phyloP scores from a whole-genome alignment of 192 early-diverging fungal species.

The Dissophora ornata region DNA sequence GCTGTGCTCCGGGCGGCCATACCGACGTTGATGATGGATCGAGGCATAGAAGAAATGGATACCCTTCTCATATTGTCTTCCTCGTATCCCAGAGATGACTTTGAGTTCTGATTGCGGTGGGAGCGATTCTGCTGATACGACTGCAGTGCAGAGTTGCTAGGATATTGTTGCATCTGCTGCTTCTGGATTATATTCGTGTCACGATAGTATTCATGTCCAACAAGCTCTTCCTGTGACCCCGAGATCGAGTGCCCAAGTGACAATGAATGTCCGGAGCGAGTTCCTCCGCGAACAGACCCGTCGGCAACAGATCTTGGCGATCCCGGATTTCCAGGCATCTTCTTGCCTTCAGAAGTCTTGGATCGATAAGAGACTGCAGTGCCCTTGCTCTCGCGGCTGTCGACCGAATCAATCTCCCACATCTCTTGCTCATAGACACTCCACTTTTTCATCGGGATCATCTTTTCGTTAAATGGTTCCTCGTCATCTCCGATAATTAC shows the following conservation, averaged over 20 bases:
- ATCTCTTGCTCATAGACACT: constrained; percentile 86
- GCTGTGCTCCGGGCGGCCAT: constrained; percentile 4
- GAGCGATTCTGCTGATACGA: constrained; percentile 17
- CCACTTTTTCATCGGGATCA: constrained; percentile 90
- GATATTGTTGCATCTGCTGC: constrained; percentile 37
- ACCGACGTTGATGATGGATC: constrained; percentile 6
- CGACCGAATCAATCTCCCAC: constrained; percentile 71
- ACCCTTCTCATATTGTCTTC: constrained; percentile 37
- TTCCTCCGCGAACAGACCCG: constrained; percentile 6
- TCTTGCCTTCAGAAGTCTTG: constrained; percentile 32
- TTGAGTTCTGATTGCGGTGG: constrained; percentile 21
- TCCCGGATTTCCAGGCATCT: neutral
- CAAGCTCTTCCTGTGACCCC: constrained; percentile 35
- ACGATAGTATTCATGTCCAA: constrained; percentile 38
- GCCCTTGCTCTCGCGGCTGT: constrained; percentile 62
- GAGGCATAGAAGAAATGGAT: constrained; percentile 35
- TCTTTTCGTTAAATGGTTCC: constrained; percentile 87
- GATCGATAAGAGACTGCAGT: constrained; percentile 55
- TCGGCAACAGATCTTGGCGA: constrained; percentile 7
- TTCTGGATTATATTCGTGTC: constrained; percentile 42
- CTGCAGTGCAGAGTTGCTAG: constrained; percentile 14
- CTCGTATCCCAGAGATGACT: constrained; percentile 23
- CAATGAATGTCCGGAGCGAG: neutral
- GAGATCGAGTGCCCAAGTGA: constrained; percentile 5
- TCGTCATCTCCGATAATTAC: constrained; percentile 77